Conservation (phyloP, 2,329 filamentous ascomycete genomes). For the Fusarium sp. region DNA sequence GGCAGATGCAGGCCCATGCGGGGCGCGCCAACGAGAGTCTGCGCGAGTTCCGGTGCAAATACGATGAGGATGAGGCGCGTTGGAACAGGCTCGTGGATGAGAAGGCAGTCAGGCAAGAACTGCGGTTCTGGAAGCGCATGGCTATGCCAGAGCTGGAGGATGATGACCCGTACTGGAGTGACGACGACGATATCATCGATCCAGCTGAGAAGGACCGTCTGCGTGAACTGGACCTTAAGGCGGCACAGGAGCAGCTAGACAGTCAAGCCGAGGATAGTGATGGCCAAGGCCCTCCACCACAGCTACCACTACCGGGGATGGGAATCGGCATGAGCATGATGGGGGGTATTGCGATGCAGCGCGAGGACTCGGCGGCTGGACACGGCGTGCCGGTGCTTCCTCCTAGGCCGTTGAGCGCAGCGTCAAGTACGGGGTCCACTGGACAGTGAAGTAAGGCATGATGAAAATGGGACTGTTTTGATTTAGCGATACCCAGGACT, state of each 20-base stretch:
- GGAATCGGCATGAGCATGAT: slow-evolving; percentile 45
- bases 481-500: slow-evolving; percentile 48
- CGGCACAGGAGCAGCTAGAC: slow-evolving; percentile 54
- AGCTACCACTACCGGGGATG: slow-evolving; percentile 38
- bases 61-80: slow-evolving; percentile 67
- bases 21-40: slow-evolving; percentile 68
- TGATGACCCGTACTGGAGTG: slow-evolving; percentile 72
- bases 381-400: slow-evolving; percentile 48
- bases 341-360: slow-evolving; percentile 55
- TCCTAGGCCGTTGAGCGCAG: slow-evolving; percentile 53
- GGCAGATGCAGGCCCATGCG: slow-evolving; percentile 74
- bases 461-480: slow-evolving; percentile 35
- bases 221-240: slow-evolving; percentile 61
- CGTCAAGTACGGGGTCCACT: slow-evolving; percentile 58
- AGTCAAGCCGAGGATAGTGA: slow-evolving; percentile 51
- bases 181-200: slow-evolving; percentile 74
- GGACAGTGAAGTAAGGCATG: slow-evolving; percentile 48
- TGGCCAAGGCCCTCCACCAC: slow-evolving; percentile 40
- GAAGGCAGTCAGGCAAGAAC: slow-evolving; percentile 66
- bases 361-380: slow-evolving; percentile 47
- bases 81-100: slow-evolving; percentile 67
- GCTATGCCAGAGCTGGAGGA: slow-evolving; percentile 71
- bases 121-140: slow-evolving; percentile 75
- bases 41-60: slow-evolving; percentile 66
- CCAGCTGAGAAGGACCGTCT: slow-evolving; percentile 69